A percentile compares a stretch with the other conserved stretches of the same genome.
phyloP scores from a whole-genome alignment of 2,329 filamentous ascomycete genomes.

The Diplodia seriata region DNA sequence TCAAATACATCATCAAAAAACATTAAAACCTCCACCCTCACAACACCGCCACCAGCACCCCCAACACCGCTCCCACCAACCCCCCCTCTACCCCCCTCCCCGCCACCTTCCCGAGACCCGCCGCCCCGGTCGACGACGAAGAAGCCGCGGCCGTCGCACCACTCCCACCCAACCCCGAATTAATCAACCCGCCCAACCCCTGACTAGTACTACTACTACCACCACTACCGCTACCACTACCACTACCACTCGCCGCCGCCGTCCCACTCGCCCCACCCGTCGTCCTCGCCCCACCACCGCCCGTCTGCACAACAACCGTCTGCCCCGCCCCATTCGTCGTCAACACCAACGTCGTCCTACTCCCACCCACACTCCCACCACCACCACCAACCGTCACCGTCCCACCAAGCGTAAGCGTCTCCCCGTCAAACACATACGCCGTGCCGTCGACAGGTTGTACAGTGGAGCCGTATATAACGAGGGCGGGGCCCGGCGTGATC shows the following conservation, averaged over 20 bases:
- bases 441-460: not conserved
- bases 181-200: conserved; percentile 12
- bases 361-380: not conserved
- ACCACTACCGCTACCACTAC: too few relatives aligned
- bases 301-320: conserved; percentile 25
- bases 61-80: not conserved
- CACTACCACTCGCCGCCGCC: not conserved
- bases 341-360: conserved; percentile 5
- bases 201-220: not conserved
- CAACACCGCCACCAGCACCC: conserved; percentile 2
- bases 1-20: not conserved
- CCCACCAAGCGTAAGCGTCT: conserved; percentile 9
- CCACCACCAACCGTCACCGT: conserved; percentile 5
- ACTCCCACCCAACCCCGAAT: conserved; percentile 8
- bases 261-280: too few relatives aligned
- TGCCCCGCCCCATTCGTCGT: conserved; percentile 27
- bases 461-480: conserved; percentile 17
- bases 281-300: not conserved
- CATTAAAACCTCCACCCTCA: not conserved
- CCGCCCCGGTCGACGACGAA: conserved; percentile 12
- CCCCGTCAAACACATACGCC: conserved; percentile 9
- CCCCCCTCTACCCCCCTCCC: not conserved
- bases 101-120: not conserved
- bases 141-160: not conserved
- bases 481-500: not conserved